Base-by-base conservation (phyloP, 1,284 basidiomycete genomes). In the Neolentinus lepideus region DNA sequence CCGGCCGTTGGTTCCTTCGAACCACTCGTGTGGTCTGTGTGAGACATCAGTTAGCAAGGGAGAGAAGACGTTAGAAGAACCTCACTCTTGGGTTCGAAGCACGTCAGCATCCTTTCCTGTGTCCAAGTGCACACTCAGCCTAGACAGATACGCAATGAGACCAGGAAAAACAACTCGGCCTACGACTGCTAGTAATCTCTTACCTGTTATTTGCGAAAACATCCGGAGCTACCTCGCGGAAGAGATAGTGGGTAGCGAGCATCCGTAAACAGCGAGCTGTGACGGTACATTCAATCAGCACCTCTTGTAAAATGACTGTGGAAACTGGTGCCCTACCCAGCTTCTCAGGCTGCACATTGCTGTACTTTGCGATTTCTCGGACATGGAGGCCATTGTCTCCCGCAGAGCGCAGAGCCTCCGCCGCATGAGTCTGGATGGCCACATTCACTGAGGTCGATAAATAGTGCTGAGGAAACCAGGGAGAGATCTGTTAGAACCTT, bases 151-250 rank as follows among this genome's bases (percentile, higher is more conserved):
- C 57, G 46, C 46, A 1, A 22, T 25, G 19, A 58, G 27, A 1
- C 64, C 36, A 29, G 53, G 54, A 10, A 59, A 10, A 59, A 55
- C 1, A 63, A 48, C 3, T 16, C 0, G 63, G 55, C 52, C 64
- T 66, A 2, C 63, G 63, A 6, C 53, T 54, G 14, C 60, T n/a
- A n/a, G n/a, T n/a, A n/a, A n/a, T 59, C 3, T 66, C 65, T 25
- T 63, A 51, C 2, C 67, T 63, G 38, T 64, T 71, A 54, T 67
- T 64, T 1, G 66, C 60, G 53, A 69, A 71, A 1, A 63, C 62
- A 43, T 70, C 63, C 19, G 65, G 66, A 2, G 56, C 45, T n/a
- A 64, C 52, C 50, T 70, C 69, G 3, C 35, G 33, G 56, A 66
- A 70, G 56, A 71, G 59, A 53, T 69, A 65, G 46, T 66, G 55